Conservation (phyloP, 768 basidiomycete species). For the Kwoniella sp. region DNA sequence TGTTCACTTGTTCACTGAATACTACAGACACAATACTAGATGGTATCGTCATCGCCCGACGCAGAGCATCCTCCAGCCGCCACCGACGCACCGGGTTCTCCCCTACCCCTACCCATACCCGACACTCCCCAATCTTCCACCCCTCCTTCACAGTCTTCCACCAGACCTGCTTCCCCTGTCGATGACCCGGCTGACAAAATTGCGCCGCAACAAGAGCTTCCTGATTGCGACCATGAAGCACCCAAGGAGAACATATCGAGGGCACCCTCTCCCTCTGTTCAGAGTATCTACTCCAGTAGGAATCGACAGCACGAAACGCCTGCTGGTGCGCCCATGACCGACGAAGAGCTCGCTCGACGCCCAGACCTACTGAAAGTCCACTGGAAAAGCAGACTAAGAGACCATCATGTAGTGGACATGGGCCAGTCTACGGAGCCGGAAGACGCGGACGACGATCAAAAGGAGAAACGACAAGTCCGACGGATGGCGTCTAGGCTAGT, state of each 20-base stretch:
- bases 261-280: not conserved
- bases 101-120: conserved; percentile 1
- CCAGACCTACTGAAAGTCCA: conserved; percentile 22
- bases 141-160: not conserved
- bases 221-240: not conserved
- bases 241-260: not conserved
- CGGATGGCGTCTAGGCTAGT: conserved; percentile 17
- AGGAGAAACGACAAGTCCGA: conserved; percentile 1
- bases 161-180: not conserved
- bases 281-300: not conserved
- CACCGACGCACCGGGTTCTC: not conserved
- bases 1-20: too few relatives aligned
- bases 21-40: too few relatives aligned
- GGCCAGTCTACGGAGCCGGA: not conserved
- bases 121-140: conserved; percentile 5
- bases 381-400: conserved; percentile 18
- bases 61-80: not conserved
- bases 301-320: not conserved
- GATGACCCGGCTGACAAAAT: conserved; percentile 24
- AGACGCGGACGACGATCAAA: not conserved
- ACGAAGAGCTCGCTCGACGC: conserved; percentile 5
- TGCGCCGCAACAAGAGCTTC: conserved; percentile 15
- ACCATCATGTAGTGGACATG: conserved; percentile 26
- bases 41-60: too few relatives aligned
- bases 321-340: not conserved